phyloP scores from a whole-genome alignment of 768 basidiomycete genomes.

The Phanerodontia chrysosporium region DNA sequence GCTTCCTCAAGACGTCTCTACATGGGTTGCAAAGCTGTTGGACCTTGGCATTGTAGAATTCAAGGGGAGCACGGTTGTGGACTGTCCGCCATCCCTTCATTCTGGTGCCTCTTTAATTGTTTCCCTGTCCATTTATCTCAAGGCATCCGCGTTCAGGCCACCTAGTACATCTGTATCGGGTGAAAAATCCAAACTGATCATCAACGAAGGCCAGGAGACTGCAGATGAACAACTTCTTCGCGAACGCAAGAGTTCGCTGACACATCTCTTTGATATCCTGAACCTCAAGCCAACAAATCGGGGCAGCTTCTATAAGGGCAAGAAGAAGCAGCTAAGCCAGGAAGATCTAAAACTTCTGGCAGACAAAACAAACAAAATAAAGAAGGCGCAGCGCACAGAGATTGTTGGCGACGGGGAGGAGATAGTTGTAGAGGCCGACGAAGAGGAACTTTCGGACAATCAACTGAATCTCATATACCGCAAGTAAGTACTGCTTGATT shows the following conservation, averaged over 20 bases:
- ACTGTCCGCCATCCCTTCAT: conserved; percentile 66
- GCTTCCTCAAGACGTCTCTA: conserved; percentile 61
- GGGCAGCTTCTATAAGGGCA: conserved; percentile 18
- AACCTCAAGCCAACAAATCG: conserved; percentile 52
- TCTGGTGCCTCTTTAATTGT: conserved; percentile 78
- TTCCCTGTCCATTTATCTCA: conserved; percentile 69
- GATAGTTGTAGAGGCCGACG: conserved; percentile 75
- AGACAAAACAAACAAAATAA: conserved; percentile 24
- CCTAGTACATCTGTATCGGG: conserved; percentile 28
- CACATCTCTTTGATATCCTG: conserved; percentile 68
- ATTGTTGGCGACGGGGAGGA: conserved; percentile 80
- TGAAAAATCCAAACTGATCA: conserved; percentile 38
- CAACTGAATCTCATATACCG: conserved; percentile 82
- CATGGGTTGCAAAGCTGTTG: conserved; percentile 71
- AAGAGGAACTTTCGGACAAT: conserved; percentile 75
- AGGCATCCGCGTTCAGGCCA: conserved; percentile 61
- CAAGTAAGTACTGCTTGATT: conserved; percentile 42
- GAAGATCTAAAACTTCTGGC: conserved; percentile 38
- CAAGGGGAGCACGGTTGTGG: conserved; percentile 65
- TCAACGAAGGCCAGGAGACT: conserved; percentile 79
- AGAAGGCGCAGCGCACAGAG: conserved; percentile 44
- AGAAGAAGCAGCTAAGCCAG: conserved; percentile 30
- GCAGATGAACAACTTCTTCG: conserved; percentile 72
- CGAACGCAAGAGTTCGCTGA: conserved; percentile 72
- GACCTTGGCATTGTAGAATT: conserved; percentile 71